Percentiles rank a stretch among this genome's conserved stretches.
Evolutionary conservation across 352 stramenopile genomes (phyloP).

Genomic region (Globisporangium megalacanthum): DNA sequence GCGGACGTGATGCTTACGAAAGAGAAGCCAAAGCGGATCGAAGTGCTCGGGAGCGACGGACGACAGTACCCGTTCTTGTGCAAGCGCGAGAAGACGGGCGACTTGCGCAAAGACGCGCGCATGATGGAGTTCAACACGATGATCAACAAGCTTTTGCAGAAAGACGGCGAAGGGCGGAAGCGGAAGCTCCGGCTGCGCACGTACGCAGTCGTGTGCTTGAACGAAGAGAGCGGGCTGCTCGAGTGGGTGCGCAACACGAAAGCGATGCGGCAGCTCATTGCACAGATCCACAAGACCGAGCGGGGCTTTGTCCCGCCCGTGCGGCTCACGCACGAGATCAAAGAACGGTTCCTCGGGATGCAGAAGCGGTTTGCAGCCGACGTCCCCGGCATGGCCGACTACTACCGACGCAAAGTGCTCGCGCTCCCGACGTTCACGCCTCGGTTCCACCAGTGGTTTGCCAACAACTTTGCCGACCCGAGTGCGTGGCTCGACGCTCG

Average conservation of each 20-base stretch:
- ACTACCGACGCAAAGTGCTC: conserved; percentile 67
- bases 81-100: conserved; percentile 97
- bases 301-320: conserved; percentile 76
- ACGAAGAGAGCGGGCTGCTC: conserved; percentile 99
- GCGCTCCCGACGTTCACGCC: conserved; percentile 84
- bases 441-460: conserved; percentile 98
- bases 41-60: conserved; percentile 73
- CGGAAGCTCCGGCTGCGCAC: conserved; percentile 95
- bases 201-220: conserved; percentile 98
- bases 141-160: conserved; percentile 98
- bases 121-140: conserved; percentile 99
- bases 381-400: conserved; percentile 66
- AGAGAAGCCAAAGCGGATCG: conserved; percentile 98
- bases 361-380: conserved; percentile 81
- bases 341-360: conserved; percentile 87
- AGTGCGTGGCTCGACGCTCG: conserved; percentile 97
- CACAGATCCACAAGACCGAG: conserved; percentile 86
- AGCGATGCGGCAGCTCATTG: conserved; percentile 88
- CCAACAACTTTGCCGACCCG: conserved; percentile 96
- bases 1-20: conserved; percentile 98
- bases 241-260: conserved; percentile 99
- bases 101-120: conserved; percentile 98
- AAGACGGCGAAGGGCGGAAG: conserved; percentile 84
- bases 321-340: conserved; percentile 71
- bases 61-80: conserved; percentile 89